Evolutionary conservation across 768 basidiomycete species (phyloP).

Genomic region (Lentinula boryana): DNA sequence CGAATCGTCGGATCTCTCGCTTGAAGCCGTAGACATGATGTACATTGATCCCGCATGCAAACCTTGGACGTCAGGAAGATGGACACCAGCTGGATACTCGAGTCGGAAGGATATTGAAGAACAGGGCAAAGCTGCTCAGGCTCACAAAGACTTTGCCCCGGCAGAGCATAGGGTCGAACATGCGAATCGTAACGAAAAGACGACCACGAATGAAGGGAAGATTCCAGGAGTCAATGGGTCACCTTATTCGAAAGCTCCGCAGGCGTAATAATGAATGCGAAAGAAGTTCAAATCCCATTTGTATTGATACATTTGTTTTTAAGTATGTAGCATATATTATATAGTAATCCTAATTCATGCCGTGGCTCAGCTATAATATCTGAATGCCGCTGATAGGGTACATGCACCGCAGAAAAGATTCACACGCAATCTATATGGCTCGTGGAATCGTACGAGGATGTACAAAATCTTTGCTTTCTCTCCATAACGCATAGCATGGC

Average conservation of each 20-base stretch:
- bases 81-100: conserved; percentile 56
- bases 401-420: too few species aligned
- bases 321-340: too few species aligned
- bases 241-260: not conserved
- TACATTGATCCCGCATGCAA: conserved; percentile 59
- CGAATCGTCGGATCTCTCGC: conserved; percentile 59
- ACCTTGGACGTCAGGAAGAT: conserved; percentile 57
- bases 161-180: not conserved
- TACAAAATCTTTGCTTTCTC: not conserved
- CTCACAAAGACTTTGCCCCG: not conserved
- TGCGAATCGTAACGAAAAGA: not conserved
- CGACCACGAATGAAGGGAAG: not conserved
- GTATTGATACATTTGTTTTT: too few species aligned
- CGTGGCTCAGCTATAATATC: too few species aligned
- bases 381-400: too few species aligned
- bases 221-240: not conserved
- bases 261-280: not conserved
- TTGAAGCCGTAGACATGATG: conserved; percentile 68
- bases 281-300: not conserved
- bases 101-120: conserved; percentile 3
- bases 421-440: too few species aligned
- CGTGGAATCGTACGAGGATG: not conserved
- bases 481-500: conserved; percentile 17
- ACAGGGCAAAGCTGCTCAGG: conserved; percentile 1
- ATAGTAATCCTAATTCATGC: too few species aligned